Evolutionary conservation across 495 filamentous ascomycete species (phyloP).

Genomic region (Penicillium longicatenatum): DNA sequence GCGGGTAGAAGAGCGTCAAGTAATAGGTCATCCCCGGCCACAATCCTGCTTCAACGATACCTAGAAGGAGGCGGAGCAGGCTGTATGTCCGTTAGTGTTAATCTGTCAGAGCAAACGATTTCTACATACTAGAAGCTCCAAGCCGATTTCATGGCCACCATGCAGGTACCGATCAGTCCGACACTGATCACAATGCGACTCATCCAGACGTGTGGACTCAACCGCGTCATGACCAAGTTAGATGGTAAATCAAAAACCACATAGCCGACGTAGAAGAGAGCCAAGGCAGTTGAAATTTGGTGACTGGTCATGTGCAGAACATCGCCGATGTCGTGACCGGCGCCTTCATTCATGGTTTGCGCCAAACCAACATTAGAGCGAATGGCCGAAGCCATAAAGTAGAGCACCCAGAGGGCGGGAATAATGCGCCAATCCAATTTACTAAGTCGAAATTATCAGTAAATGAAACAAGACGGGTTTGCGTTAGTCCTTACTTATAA

Average conservation of each 20-base stretch:
- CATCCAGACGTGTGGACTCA: constrained; percentile 91
- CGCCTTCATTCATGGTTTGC: constrained; percentile 79
- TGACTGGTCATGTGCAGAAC: constrained; percentile 67
- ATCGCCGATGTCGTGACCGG: constrained; percentile 67
- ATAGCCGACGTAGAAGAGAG: constrained; percentile 89
- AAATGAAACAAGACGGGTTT: neutral
- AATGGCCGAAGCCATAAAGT: constrained; percentile 90
- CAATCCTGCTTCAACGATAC: constrained; percentile 88
- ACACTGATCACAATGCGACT: constrained; percentile 87
- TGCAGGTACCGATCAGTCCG: constrained; percentile 78
- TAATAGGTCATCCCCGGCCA: constrained; percentile 97
- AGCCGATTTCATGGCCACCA: constrained; percentile 75
- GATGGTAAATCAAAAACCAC: constrained; percentile 88
- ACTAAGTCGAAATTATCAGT: constrained; percentile 23
- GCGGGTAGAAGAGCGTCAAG: constrained; percentile 88
- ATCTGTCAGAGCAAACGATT: neutral
- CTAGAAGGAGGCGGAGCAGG: constrained; percentile 80
- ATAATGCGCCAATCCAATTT: constrained; percentile 86
- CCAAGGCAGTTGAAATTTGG: constrained; percentile 79
- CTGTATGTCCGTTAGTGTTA: constrained; percentile 36
- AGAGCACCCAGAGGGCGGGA: constrained; percentile 89
- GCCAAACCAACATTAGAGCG: constrained; percentile 88
- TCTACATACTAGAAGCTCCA: constrained; percentile 81
- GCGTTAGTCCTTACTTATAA: constrained; percentile 32
- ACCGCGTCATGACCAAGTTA: constrained; percentile 82